Percentiles rank a stretch among this genome's conserved stretches.
phyloP scores from a whole-genome alignment of 2,329 filamentous ascomycete genomes.

The Paracoccidioides brasiliensis region DNA sequence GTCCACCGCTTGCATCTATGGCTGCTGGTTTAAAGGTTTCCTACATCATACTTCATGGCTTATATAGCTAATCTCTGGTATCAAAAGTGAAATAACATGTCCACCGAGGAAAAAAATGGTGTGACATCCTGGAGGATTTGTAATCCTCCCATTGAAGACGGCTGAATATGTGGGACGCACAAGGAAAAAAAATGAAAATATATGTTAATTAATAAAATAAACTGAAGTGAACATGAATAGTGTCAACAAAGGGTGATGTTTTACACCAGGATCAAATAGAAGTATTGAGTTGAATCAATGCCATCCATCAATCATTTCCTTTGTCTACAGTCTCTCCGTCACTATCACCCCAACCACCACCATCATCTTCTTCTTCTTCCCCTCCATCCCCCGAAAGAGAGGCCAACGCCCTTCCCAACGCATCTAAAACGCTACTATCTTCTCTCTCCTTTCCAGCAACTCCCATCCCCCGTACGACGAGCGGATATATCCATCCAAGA shows the following conservation, averaged over 20 bases:
- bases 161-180: too few species aligned
- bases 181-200: too few species aligned
- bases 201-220: too few species aligned
- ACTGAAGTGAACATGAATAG: too few species aligned
- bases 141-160: too few species aligned
- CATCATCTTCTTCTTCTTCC: background rate
- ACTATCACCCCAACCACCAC: background rate
- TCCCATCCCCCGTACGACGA: slow-evolving; percentile 37
- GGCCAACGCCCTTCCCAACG: slow-evolving; percentile 48
- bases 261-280: too few species aligned
- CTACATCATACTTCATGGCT: background rate
- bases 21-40: background rate
- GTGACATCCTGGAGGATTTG: too few species aligned
- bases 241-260: too few species aligned
- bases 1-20: background rate
- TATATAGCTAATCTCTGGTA: background rate
- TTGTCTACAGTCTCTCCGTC: too few species aligned
- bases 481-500: slow-evolving; percentile 64
- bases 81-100: background rate
- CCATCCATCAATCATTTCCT: too few species aligned
- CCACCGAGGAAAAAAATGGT: background rate
- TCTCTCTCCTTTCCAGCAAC: slow-evolving; percentile 29
- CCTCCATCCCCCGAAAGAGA: slow-evolving; percentile 39
- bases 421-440: slow-evolving; percentile 27
- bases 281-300: too few species aligned